Evolutionary conservation across 257 asterid species (phyloP), one percentile per base, ranked within the genome.

Genomic region (Voacanga thouarsii): DNA sequence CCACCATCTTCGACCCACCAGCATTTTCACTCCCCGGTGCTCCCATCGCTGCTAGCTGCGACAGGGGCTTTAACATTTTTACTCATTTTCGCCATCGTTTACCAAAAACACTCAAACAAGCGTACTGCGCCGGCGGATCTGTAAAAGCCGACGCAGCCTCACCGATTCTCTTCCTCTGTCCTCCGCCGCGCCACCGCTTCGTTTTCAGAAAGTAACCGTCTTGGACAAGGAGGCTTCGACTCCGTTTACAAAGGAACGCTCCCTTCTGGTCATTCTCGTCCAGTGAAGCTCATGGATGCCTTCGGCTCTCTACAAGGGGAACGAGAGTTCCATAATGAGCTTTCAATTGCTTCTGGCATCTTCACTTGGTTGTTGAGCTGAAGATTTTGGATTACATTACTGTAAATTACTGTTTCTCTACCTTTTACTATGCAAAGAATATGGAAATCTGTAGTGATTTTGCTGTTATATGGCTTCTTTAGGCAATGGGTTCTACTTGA

Each of bases 151-250:
- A 80, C 84, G 23, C 95, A 92, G 75, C 90, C 89, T 59, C 95
- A 89, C 7, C 84, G 89, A 43, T 92, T 87, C 85, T 84, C 96
- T 69, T 90, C 75, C 82, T 75, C 95, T 0, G 77, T 83, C 74
- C 92, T 94, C 85, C 92, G 92, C 66, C 87, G 92, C 44, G 89
- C 97, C 69, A 91, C 98, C 0, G 80, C 76, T 69, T 90, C 96
- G 0, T 93, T 95, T 85, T 73, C 94, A 51, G 84, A 85, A 28
- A 76, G 81, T 15, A 93, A 91, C 82, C 93, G 94, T 60, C 87
- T 93, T 30, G 97, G 99, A 5, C 99, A 90, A 80, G 98, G 99
- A 6, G 99, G 99, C 49, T 95, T 93, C 79, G 98, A 96, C 21
- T 93, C 97, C n/a, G 99, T 95, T 70, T 90, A 80, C 81, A 91